phyloP scores from a whole-genome alignment of 352 stramenopile genomes.

The Pythium apleroticum region DNA sequence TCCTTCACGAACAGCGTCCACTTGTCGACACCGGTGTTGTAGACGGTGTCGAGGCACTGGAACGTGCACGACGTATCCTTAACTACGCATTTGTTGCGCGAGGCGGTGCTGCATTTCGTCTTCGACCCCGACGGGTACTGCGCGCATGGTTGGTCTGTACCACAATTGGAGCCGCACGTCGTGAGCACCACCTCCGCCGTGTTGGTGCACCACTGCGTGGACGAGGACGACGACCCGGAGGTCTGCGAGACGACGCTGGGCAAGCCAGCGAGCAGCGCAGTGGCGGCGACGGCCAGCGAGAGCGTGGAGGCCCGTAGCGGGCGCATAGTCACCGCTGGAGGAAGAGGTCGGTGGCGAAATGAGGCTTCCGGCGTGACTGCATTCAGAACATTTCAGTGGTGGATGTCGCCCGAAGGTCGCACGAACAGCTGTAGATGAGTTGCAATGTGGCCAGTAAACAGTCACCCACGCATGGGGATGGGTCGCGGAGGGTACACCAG shows the following conservation, averaged over 20 bases:
- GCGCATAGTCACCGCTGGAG: background rate
- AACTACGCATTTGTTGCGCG: constrained; percentile 49
- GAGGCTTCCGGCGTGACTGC: background rate
- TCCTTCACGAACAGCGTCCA: constrained; percentile 79
- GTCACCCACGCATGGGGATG: background rate
- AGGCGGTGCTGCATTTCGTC: constrained; percentile 43
- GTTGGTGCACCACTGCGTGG: constrained; percentile 42
- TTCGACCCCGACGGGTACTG: constrained; percentile 44
- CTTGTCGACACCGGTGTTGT: constrained; percentile 42
- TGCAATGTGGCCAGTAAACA: background rate
- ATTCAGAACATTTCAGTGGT: background rate
- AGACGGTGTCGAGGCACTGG: constrained; percentile 68
- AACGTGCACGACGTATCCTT: constrained; percentile 54
- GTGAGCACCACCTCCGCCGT: constrained; percentile 44
- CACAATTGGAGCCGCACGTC: constrained; percentile 43
- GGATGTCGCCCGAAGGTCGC: constrained; percentile 4
- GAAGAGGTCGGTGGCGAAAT: background rate
- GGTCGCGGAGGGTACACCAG: background rate
- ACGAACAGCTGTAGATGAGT: background rate
- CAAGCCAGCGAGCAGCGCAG: background rate
- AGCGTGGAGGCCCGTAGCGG: background rate
- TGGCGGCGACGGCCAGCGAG: background rate
- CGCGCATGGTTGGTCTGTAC: constrained; percentile 46
- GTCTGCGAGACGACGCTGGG: background rate
- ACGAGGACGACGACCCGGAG: background rate